A percentile compares a stretch with the other conserved stretches of the same genome.
Evolutionary conservation across 192 early-diverging fungal species (phyloP).

Genomic region (Kappamyces sp.): DNA sequence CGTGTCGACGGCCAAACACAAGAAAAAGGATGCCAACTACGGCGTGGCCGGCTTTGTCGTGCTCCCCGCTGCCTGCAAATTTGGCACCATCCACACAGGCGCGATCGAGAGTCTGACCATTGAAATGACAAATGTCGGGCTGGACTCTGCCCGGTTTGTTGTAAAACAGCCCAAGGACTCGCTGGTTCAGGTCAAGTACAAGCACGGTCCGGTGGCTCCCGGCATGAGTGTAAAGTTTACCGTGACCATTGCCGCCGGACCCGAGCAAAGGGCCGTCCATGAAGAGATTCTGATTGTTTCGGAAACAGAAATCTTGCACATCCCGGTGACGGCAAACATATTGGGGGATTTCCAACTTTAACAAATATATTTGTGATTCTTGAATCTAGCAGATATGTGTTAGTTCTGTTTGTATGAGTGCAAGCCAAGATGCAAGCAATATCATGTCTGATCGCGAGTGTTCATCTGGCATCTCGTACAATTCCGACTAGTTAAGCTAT

Average conservation of each 20-base stretch:
- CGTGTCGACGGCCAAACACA: conserved; percentile 17
- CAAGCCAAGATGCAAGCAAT: too few relatives aligned
- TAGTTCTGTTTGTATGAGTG: too few relatives aligned
- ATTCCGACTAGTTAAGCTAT: too few relatives aligned
- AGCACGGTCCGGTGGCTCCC: conserved; percentile 38
- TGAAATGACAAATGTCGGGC: conserved; percentile 27
- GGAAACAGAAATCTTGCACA: conserved; percentile 25
- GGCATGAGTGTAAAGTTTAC: conserved; percentile 27
- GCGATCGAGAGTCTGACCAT: conserved; percentile 9
- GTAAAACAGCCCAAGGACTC: conserved; percentile 14
- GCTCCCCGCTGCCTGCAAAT: conserved; percentile 22
- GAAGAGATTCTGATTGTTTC: conserved; percentile 25
- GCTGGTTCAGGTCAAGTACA: conserved; percentile 19
- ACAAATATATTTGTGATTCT: too few relatives aligned
- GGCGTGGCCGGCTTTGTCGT: conserved; percentile 24
- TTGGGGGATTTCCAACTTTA: too few relatives aligned
- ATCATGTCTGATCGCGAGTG: too few relatives aligned
- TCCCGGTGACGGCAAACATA: conserved; percentile 20
- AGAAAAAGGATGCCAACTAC: conserved; percentile 12
- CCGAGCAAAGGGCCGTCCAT: not conserved
- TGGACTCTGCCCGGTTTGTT: conserved; percentile 24
- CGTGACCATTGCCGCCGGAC: conserved; percentile 8
- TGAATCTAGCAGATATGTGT: too few relatives aligned
- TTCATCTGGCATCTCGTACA: too few relatives aligned
- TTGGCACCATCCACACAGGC: conserved; percentile 23